Percentiles rank a stretch among this genome's conserved stretches.
These are phyloP conservation scores for Chaetomiaceae sp. DNA, from an alignment of 2,329 filamentous ascomycete genomes.

Conservation along the genomic window DNA sequence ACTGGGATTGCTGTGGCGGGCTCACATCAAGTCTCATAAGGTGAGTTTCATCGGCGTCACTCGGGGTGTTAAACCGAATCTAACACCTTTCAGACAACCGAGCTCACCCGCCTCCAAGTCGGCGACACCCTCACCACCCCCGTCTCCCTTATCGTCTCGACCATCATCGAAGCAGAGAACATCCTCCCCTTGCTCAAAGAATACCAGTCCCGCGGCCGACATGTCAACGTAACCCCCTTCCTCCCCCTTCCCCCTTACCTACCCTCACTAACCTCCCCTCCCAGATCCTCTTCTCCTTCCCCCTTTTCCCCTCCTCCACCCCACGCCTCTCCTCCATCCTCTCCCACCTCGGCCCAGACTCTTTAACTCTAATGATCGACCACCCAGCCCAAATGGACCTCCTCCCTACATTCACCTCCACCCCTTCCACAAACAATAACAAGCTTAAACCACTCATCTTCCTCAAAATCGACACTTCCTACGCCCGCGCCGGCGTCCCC, in stretches of 20 bases:
- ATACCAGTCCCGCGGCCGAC: conserved; percentile 49
- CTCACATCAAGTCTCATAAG: conserved; percentile 83
- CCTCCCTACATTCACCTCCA: conserved; percentile 38
- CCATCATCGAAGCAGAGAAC: conserved; percentile 67
- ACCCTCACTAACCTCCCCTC: conserved; percentile 26
- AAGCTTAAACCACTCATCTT: conserved; percentile 49
- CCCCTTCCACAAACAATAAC: too few species aligned
- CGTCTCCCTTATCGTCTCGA: conserved; percentile 66
- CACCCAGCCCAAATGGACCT: conserved; percentile 56
- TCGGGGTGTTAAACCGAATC: too few species aligned
- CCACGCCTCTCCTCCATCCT: conserved; percentile 56
- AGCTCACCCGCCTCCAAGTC: conserved; percentile 56
- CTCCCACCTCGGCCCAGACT: conserved; percentile 48
- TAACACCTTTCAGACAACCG: conserved; percentile 21
- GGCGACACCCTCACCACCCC: conserved; percentile 45
- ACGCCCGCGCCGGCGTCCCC: conserved; percentile 63
- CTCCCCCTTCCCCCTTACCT: not conserved
- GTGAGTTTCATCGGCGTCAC: conserved; percentile 37
- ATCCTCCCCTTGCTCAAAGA: conserved; percentile 57
- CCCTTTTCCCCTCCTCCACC: conserved; percentile 57
- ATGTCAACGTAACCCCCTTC: conserved; percentile 51
- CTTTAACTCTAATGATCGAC: conserved; percentile 65
- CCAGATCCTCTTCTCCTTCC: conserved; percentile 66
- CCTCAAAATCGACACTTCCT: conserved; percentile 72
- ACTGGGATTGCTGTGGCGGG: conserved; percentile 63